Evolutionary conservation across 495 filamentous ascomycete species (phyloP), one percentile per base, ranked within the genome.

Genomic region (Penicillium cosmopolitanum): DNA sequence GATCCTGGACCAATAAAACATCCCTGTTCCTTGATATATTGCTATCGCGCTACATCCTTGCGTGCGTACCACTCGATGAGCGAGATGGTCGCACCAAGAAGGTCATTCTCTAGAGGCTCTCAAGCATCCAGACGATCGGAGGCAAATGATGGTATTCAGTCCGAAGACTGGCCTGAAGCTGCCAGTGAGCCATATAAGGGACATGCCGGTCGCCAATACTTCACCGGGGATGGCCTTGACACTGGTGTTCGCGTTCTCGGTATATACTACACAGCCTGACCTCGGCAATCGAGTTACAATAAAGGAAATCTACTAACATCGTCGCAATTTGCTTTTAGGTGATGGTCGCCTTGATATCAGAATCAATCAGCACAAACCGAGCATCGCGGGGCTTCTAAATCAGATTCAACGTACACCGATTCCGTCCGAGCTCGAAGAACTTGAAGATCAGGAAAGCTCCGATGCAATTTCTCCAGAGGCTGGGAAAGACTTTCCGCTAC

Each of bases 401-500:
- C 65, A 64, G 5, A 31, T 68, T 1, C 60, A 64, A 10, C 57
- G 15, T 5, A 55, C 60, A 6, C 48, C 62, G 5, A 13, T 35
- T 19, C 53, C 54, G 13, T 59, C 61, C 1, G 69, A 72, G 7
- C 25, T 60, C 23, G 60, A 65, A 31, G 48, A 55, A 15, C 8
- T 51, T 7, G n/a, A 52, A 5, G 48, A 18, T 3, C 46, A 34
- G 13, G 28, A 46, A 2, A 54, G 51, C 25, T 44, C 53, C 0
- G 50, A 62, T 18, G 28, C 38, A 18, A 50, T 55, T 4, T 42
- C 89, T 0, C 82, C 85, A 36, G 86, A 85, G 38, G 72, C 74
- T 47, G 82, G 82, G 0, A 86, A 82, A 9, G 77, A 87, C 62
- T 81, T 77, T 11, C 85, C 85, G 11, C 55, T 84, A 16, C 59